phyloP scores from a whole-genome alignment of 2,329 filamentous ascomycete genomes.

The Dactylonectria estremocensis region DNA sequence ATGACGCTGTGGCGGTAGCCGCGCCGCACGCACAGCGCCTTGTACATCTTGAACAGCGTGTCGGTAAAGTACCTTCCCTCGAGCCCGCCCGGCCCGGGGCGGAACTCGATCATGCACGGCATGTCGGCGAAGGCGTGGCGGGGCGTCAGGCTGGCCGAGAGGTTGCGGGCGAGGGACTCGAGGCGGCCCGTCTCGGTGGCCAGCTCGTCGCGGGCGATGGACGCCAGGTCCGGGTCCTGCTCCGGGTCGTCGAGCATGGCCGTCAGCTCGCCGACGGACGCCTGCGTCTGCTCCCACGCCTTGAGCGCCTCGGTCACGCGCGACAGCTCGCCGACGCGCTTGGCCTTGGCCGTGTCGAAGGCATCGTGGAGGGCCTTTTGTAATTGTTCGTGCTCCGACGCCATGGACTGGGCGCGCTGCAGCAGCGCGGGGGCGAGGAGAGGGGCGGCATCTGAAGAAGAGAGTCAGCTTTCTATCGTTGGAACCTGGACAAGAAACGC shows the following conservation, averaged over 20 bases:
- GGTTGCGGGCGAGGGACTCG: constrained; percentile 72
- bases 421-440: constrained; percentile 70
- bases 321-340: constrained; percentile 73
- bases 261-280: constrained; percentile 68
- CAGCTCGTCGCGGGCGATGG: constrained; percentile 87
- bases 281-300: constrained; percentile 70
- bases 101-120: constrained; percentile 91
- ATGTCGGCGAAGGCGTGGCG: constrained; percentile 91
- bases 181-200: constrained; percentile 75
- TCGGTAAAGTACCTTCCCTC: constrained; percentile 94
- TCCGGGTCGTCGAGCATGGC: constrained; percentile 62
- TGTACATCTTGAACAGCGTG: constrained; percentile 92
- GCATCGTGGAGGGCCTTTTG: constrained; percentile 63
- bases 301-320: constrained; percentile 70
- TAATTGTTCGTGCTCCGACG: constrained; percentile 72
- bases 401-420: constrained; percentile 70
- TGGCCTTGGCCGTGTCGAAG: constrained; percentile 72
- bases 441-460: constrained; percentile 34
- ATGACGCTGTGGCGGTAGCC: constrained; percentile 78
- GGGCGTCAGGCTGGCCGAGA: constrained; percentile 86
- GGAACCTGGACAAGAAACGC: neutral
- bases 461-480: constrained; percentile 1
- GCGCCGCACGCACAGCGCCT: constrained; percentile 78
- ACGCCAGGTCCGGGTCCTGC: constrained; percentile 78
- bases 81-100: constrained; percentile 91